Evolutionary conservation across 2,329 filamentous ascomycete species (phyloP), one percentile per base, ranked within the genome.

Genomic region (Fusarium palustre): DNA sequence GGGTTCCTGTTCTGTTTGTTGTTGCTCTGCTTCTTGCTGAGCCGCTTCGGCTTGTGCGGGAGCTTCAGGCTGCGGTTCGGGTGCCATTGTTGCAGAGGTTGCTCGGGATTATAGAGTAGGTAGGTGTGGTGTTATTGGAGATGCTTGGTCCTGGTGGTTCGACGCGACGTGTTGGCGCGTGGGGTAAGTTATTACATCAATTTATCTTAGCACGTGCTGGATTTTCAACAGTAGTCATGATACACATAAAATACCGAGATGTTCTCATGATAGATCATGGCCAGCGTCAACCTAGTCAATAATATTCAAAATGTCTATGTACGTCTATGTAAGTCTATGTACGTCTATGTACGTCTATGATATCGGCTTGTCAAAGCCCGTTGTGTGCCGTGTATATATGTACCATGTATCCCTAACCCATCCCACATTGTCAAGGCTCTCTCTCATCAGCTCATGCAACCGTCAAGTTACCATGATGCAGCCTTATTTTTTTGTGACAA

Each of bases 91-190:
- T 52, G 15, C 7, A 9, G 43, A 13, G 31, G 12, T 16, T 18
- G 24, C 2, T 38, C 31, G 22, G 43, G 24, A n/a, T 18, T 31
- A 45, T 47, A 31, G n/a, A n/a, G 8, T 28, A 18, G 38, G 8
- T 24, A 13, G 41, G 12, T 58, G 42, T 41, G 48, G 20, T 55
- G 22, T 50, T 48, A 36, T 59, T 59, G 34, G n/a, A 36, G 57
- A 59, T 59, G 43, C 18, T 55, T 46, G 28, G 52, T 47, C 39
- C 46, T 65, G 59, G 46, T 64, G 61, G 57, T 66, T 66, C 64
- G 64, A 72, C 72, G 72, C 70, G 72, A 70, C 62, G n/a, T 55
- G 38, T 48, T 28, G 48, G 54, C 72, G 69, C 63, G 72, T 74
- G 64, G 69, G 66, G 69, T 59, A 55, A 48, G 47, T 34, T 49